Evolutionary conservation across 768 basidiomycete genomes (phyloP).

Genomic region (Tephrocybe rancida): DNA sequence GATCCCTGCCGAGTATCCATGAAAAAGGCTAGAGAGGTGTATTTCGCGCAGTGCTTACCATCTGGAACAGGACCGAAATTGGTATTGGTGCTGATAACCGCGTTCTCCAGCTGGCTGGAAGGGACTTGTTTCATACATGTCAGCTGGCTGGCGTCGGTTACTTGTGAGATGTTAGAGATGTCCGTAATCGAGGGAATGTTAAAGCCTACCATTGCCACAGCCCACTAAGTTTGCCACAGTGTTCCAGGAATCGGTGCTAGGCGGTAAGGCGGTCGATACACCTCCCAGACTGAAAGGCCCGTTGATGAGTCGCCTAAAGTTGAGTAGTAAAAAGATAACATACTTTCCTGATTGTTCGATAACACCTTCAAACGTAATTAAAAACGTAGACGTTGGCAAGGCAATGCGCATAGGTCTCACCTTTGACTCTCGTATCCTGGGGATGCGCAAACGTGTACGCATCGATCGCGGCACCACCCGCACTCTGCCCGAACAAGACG

Average conservation of each 20-base stretch:
- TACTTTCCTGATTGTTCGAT: conserved; percentile 41
- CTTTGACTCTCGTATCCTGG: conserved; percentile 28
- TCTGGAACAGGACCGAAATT: conserved; percentile 32
- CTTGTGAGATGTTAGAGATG: conserved; percentile 11
- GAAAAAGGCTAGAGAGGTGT: no score
- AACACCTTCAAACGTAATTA: conserved; percentile 20
- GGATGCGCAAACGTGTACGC: conserved; percentile 36
- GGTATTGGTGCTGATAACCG: conserved; percentile 28
- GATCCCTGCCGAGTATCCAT: conserved; percentile 21
- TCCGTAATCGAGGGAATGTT: background rate
- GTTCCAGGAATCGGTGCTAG: conserved; percentile 31
- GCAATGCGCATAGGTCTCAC: background rate
- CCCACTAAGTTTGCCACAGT: conserved; percentile 30
- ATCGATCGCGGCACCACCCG: conserved; percentile 35
- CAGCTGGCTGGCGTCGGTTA: conserved; percentile 29
- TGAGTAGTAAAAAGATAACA: background rate
- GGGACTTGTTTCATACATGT: conserved; percentile 38
- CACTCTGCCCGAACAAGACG: conserved; percentile 38
- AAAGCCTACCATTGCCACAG: conserved; percentile 33
- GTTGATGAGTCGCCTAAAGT: background rate
- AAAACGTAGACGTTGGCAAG: no score
- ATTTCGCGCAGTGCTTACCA: conserved; percentile 18
- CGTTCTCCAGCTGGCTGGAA: conserved; percentile 30
- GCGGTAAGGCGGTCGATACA: background rate
- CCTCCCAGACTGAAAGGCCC: conserved; percentile 7